Evolutionary conservation across 73 alveolate species (phyloP), one percentile per base, ranked within the genome.

Genomic region (Uronychia binucleata): DNA sequence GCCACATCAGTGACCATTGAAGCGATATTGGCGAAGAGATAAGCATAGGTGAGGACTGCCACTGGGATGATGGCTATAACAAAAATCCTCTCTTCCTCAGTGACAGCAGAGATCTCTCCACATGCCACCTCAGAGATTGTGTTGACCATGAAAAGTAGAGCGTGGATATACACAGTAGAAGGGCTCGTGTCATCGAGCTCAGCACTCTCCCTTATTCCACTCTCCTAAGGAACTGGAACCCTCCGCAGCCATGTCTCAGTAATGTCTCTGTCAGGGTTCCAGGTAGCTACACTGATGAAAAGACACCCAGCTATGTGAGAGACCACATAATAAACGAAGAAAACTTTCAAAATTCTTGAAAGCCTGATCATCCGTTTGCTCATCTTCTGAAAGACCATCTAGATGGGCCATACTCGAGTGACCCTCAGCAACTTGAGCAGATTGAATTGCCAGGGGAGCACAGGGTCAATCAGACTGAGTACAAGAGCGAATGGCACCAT

Each of bases 81-180:
- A 31, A 77, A 81, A 27, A 78, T 83, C 82, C 91, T 80, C 81
- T 91, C 96, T 25, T 34, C 57, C 27, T 67, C 67, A 77, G 34
- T 81, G 1, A 91, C 84, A 81, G 91, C 59, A 1, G 89, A 74
- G 1, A 91, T 25, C 58, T 91, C 94, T 0, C 96, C 96, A 26
- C 46, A n/a, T 0, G 94, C 90, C 0, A 82, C 90, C 67, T 82
- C 91, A 57, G 92, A 87, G 33, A 91, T n/a, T 11, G 88, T 87
- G 31, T 77, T 78, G 13, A 76, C 74, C 0, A 81, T 80, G 33
- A 86, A 82, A 75, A 84, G 59, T 26, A 87, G 14, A 30, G 94
- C 94, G 33, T 86, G 88, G 29, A 87, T 78, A 30, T 87, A 91
- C 46, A 81, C 0, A 28, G 83, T 32, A 8, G 25, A 0, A 32